Evolutionary conservation across 345 rosid genomes (phyloP).

Genomic region (Salix suchowensis): DNA sequence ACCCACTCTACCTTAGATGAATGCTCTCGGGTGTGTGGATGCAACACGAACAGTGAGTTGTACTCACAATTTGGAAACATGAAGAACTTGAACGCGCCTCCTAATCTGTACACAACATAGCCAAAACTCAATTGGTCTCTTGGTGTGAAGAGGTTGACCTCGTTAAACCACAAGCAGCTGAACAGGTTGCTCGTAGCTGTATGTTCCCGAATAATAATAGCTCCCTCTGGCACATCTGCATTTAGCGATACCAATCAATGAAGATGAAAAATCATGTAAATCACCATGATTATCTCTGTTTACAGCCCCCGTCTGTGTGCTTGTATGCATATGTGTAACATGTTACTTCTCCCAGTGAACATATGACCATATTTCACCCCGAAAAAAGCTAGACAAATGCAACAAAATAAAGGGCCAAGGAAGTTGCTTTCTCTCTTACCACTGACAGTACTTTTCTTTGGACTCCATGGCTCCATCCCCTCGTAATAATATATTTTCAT

Average conservation of each 20-base stretch:
- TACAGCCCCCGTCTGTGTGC: not conserved
- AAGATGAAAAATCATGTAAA: not conserved
- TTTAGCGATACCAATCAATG: not conserved
- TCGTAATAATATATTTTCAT: conserved; percentile 85
- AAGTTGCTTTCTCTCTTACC: conserved; percentile 41
- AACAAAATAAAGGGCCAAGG: not conserved
- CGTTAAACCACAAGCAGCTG: conserved; percentile 96
- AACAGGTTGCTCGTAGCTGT: conserved; percentile 74
- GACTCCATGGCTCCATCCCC: conserved; percentile 93
- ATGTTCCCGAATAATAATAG: conserved; percentile 79
- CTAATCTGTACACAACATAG: conserved; percentile 70
- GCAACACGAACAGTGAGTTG: conserved; percentile 74
- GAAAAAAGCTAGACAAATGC: not conserved
- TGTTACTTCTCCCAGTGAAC: not conserved
- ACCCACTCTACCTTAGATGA: conserved; percentile 97
- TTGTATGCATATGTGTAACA: not conserved
- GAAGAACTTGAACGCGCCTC: conserved; percentile 58
- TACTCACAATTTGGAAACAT: conserved; percentile 97
- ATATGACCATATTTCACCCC: not conserved
- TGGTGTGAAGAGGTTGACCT: conserved; percentile 92
- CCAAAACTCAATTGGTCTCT: conserved; percentile 98
- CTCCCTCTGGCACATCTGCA: conserved; percentile 99
- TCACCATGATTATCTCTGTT: not conserved
- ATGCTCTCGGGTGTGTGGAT: conserved; percentile 92
- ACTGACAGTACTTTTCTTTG: conserved; percentile 58